These are phyloP conservation scores for Talaromyces pinophilus DNA, from an alignment of 2,329 filamentous ascomycete genomes.

Conservation along the genomic window DNA sequence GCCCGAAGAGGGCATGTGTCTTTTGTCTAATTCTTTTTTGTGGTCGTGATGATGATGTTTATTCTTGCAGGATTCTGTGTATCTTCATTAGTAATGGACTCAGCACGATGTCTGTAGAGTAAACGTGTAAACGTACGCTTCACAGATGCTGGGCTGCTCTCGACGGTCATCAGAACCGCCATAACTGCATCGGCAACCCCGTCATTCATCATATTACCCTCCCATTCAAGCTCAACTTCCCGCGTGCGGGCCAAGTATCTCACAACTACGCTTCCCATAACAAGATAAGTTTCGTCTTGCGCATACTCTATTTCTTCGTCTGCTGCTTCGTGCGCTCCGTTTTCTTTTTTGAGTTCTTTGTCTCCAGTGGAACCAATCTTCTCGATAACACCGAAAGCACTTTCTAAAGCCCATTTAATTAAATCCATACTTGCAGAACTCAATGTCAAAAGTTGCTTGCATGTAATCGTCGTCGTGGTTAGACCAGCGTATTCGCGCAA, in stretches of 20 bases:
- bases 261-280: conserved; percentile 92
- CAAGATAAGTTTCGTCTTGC: conserved; percentile 52
- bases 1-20: conserved; percentile 59
- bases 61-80: conserved; percentile 60
- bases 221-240: conserved; percentile 91
- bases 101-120: not conserved
- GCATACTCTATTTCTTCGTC: conserved; percentile 49
- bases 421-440: conserved; percentile 87
- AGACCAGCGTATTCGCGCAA: conserved; percentile 94
- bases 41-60: conserved; percentile 54
- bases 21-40: conserved; percentile 60
- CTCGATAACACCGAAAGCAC: conserved; percentile 87
- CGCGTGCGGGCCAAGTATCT: conserved; percentile 70
- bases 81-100: conserved; percentile 7
- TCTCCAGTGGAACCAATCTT: conserved; percentile 37
- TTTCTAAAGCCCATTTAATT: conserved; percentile 90
- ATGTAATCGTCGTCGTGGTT: conserved; percentile 90
- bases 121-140: conserved; percentile 67
- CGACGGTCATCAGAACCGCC: conserved; percentile 85
- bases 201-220: conserved; percentile 96
- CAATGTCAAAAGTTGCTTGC: conserved; percentile 85
- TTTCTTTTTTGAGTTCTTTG: conserved; percentile 27
- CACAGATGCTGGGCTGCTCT: conserved; percentile 91
- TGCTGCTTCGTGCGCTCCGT: conserved; percentile 38
- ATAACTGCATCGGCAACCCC: conserved; percentile 97